phyloP scores from a whole-genome alignment of 2,329 filamentous ascomycete species.

The Nigrospora sphaerica region DNA sequence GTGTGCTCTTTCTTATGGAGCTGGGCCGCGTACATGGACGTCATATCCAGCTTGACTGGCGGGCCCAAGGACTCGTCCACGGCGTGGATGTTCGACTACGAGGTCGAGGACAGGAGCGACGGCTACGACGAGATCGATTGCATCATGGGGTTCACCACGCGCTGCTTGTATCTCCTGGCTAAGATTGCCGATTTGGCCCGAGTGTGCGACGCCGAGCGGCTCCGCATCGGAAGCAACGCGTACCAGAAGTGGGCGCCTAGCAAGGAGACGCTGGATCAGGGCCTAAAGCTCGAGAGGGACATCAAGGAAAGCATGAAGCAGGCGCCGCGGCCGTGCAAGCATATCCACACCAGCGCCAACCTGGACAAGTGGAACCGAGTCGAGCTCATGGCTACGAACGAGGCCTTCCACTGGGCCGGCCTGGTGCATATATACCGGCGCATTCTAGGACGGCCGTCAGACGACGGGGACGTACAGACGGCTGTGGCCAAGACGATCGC shows the following conservation, averaged over 20 bases:
- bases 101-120: constrained; percentile 41
- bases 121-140: constrained; percentile 68
- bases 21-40: constrained; percentile 81
- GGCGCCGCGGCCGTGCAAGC: constrained; percentile 33
- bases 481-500: constrained; percentile 57
- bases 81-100: constrained; percentile 42
- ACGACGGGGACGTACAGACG: constrained; percentile 53
- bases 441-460: constrained; percentile 54
- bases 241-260: constrained; percentile 53
- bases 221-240: constrained; percentile 39
- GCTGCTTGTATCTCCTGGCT: constrained; percentile 63
- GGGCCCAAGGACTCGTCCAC: constrained; percentile 44
- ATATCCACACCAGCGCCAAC: constrained; percentile 40
- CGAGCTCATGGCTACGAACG: constrained; percentile 66
- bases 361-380: constrained; percentile 50
- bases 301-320: constrained; percentile 49
- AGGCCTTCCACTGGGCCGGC: constrained; percentile 73
- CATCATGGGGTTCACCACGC: constrained; percentile 70
- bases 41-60: constrained; percentile 66
- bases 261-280: constrained; percentile 44
- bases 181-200: constrained; percentile 66
- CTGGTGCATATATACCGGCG: constrained; percentile 70
- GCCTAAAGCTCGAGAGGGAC: constrained; percentile 52
- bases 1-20: constrained; percentile 68
- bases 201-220: constrained; percentile 58